Conservation (phyloP, 129 eudicot genomes). For the Flaveria bidentis region DNA sequence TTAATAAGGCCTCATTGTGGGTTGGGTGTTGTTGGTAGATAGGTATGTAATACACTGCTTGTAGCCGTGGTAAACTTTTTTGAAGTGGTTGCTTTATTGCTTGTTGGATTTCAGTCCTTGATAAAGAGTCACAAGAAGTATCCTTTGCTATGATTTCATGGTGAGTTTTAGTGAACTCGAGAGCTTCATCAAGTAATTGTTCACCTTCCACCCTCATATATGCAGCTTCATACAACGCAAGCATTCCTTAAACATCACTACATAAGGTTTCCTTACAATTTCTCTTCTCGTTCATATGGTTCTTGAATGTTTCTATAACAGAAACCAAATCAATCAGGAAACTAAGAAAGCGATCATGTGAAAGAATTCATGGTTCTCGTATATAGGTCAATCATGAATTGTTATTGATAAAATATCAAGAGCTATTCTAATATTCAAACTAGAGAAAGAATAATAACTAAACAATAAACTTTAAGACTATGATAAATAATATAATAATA, state of each 20-base stretch:
- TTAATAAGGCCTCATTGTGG: background rate
- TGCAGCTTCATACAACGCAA: slow-evolving; percentile 51
- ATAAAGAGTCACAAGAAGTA: background rate
- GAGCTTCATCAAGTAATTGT: slow-evolving; percentile 31
- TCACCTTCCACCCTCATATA: slow-evolving; percentile 41
- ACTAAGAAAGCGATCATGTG: too few species aligned
- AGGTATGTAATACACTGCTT: background rate
- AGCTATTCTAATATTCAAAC: too few species aligned
- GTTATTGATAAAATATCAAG: too few species aligned
- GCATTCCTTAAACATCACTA: slow-evolving; percentile 33
- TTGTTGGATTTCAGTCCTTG: background rate
- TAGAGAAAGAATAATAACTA: too few species aligned
- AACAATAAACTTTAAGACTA: too few species aligned
- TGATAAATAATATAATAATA: too few species aligned
- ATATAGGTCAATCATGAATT: too few species aligned
- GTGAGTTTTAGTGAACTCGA: slow-evolving; percentile 23
- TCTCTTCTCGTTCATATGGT: slow-evolving; percentile 28
- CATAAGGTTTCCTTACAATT: slow-evolving; percentile 13
- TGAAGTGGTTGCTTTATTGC: background rate
- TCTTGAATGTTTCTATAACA: slow-evolving; percentile 27
- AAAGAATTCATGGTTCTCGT: too few species aligned
- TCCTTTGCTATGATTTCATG: background rate
- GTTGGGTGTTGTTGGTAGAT: background rate
- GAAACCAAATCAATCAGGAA: too few species aligned
- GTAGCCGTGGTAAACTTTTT: background rate